Evolutionary conservation across 2,329 filamentous ascomycete genomes (phyloP).

Genomic region (Aspergillaceae sp.): DNA sequence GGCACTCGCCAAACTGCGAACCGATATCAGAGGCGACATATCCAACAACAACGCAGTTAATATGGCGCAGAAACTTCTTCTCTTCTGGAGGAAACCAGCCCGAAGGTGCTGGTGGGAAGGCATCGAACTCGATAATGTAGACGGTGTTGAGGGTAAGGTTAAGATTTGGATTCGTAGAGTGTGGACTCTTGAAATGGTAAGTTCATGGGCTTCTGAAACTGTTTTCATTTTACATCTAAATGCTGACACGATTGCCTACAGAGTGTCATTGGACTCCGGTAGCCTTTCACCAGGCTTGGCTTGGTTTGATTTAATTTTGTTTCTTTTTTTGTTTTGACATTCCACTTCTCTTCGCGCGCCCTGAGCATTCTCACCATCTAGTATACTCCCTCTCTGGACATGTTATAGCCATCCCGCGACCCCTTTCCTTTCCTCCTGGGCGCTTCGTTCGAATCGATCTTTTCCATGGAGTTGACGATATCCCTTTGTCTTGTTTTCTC

Average conservation of each 20-base stretch:
- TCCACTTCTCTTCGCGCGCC: slow-evolving; percentile 14
- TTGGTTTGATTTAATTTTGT: slow-evolving; percentile 1
- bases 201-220: slow-evolving; percentile 9
- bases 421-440: slow-evolving; percentile 4
- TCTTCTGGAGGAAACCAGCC: slow-evolving; percentile 97
- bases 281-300: slow-evolving; percentile 5
- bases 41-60: slow-evolving; percentile 71
- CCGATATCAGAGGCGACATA: slow-evolving; percentile 72
- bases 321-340: slow-evolving; percentile 9
- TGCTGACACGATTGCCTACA: slow-evolving; percentile 20
- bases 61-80: slow-evolving; percentile 94
- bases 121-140: slow-evolving; percentile 79
- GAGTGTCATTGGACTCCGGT: slow-evolving; percentile 78
- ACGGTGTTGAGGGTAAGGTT: slow-evolving; percentile 80
- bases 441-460: slow-evolving; percentile 8
- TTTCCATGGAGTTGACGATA: slow-evolving; percentile 13
- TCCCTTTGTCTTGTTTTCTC: not conserved
- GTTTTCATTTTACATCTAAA: not conserved
- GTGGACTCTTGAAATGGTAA: slow-evolving; percentile 93
- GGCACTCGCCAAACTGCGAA: slow-evolving; percentile 82
- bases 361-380: slow-evolving; percentile 9
- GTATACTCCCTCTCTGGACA: slow-evolving; percentile 4
- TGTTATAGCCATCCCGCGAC: not conserved
- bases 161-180: slow-evolving; percentile 98
- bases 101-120: slow-evolving; percentile 99